These are phyloP conservation scores for Populus alba DNA, from an alignment of 345 rosid genomes.

Conservation along the genomic window DNA sequence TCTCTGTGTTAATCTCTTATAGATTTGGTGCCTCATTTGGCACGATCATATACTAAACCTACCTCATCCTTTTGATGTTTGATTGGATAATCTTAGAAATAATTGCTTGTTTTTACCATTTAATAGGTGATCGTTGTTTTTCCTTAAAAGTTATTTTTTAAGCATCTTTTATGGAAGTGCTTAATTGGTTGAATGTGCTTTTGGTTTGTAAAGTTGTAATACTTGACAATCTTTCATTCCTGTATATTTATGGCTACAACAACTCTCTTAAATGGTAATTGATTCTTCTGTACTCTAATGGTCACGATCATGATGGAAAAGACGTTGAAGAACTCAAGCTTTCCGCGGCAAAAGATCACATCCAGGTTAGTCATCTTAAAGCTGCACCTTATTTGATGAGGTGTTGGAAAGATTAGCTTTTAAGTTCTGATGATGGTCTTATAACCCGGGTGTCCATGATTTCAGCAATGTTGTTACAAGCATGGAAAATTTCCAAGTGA, in stretches of 20 bases:
- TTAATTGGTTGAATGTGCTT: not conserved
- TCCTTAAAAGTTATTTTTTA: not conserved
- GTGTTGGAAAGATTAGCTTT: conserved; percentile 3
- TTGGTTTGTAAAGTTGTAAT: not conserved
- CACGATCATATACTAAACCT: not conserved
- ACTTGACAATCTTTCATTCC: not conserved
- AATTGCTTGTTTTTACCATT: too few relatives aligned
- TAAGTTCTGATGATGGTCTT: not conserved
- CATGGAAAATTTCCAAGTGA: not conserved
- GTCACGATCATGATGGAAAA: conserved; percentile 79
- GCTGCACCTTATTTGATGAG: conserved; percentile 7
- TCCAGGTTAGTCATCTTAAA: conserved; percentile 54
- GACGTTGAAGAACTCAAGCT: conserved; percentile 65
- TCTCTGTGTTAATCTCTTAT: too few relatives aligned
- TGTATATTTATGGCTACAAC: not conserved
- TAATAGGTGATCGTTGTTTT: not conserved
- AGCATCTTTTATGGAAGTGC: not conserved
- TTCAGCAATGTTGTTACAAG: not conserved
- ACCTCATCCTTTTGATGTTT: not conserved
- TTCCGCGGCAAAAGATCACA: conserved; percentile 73
- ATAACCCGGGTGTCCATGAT: too few relatives aligned
- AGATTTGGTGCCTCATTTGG: too few relatives aligned
- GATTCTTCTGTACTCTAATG: conserved; percentile 59
- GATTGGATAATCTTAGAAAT: not conserved
- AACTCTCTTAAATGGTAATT: not conserved